Evolutionary conservation across 1,139 yeast genomes (phyloP).

Genomic region (Zygosaccharomyces pseudobailii): DNA sequence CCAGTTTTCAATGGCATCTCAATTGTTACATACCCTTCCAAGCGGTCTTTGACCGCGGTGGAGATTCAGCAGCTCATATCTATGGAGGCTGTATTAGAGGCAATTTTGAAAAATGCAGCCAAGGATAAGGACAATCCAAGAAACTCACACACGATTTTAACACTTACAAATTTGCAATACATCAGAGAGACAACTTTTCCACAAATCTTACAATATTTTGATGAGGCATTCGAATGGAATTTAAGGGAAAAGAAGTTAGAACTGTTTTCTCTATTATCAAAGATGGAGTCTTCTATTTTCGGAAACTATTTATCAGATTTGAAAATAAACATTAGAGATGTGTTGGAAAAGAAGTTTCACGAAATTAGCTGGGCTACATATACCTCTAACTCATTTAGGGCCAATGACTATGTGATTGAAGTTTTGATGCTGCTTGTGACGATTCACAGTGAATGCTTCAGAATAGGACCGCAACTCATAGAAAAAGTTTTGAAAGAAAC

Average conservation of each 20-base stretch:
- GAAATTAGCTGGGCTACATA: conserved; percentile 44
- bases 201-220: conserved; percentile 43
- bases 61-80: conserved; percentile 49
- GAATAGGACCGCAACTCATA: conserved; percentile 45
- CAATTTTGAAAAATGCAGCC: conserved; percentile 44
- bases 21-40: conserved; percentile 41
- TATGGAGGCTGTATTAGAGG: conserved; percentile 46
- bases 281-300: conserved; percentile 49
- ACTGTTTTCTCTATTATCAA: conserved; percentile 42
- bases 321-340: conserved; percentile 44
- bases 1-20: conserved; percentile 38
- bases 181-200: conserved; percentile 46
- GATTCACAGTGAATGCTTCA: conserved; percentile 48
- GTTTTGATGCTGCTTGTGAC: conserved; percentile 47
- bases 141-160: conserved; percentile 38
- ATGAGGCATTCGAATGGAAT: conserved; percentile 43
- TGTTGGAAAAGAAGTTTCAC: conserved; percentile 44
- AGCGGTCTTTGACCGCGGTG: conserved; percentile 40
- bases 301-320: conserved; percentile 48
- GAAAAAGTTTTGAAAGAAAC: conserved; percentile 43
- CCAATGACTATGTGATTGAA: conserved; percentile 48
- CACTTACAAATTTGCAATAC: conserved; percentile 50
- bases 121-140: conserved; percentile 37
- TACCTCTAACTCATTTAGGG: conserved; percentile 37
- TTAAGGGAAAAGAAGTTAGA: conserved; percentile 39